Base-by-base conservation (phyloP, 305 asterid species). In the Ruellia speciosa region DNA sequence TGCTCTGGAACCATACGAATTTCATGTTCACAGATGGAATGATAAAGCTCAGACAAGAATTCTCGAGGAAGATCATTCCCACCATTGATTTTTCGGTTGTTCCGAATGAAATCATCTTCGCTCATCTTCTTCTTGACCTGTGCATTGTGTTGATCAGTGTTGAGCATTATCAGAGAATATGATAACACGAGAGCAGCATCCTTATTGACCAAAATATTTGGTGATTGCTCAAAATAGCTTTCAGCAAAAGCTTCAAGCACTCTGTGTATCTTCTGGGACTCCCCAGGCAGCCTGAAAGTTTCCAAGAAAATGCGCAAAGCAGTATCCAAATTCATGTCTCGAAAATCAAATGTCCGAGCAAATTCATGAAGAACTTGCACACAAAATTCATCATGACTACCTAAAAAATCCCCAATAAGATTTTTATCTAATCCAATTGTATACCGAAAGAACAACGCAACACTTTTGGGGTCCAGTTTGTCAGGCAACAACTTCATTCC, bases 121-220 rank as follows among this genome's bases (percentile, higher is more conserved):
- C 79, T 90, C 98, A 90, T 90, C 84, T 85, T 90, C 82, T 81
- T 87, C 77, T 87, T 90, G 71, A 90, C 98, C 85, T 87, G 98
- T 47, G 89, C 59, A 53, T 83, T 90, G 69, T 90, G 98, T 56
- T 80, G 98, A 71, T 90, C 98, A 7, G 98, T 90, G 77, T 90
- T 90, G 20, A 90, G 96, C 95, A 90, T 5, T 72, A 90, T 85
- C 55, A 90, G 52, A 54, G 96, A 88, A 78, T 90, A 90, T 19
- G 98, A 85, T 59, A 90, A 73, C 68, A 90, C 71, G 43, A 90
- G 85, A 19, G 96, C 89, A 68, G 94, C 95, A 68, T 90, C 97
- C 79, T 77, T 88, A 72, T 87, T 77, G 74, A 63, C 97, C 71
- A 90, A 76, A 75, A 87, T 83, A 72, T 78, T 54, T 15, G 79